Base-by-base conservation (phyloP, 2,329 filamentous ascomycete species). In the Bipolaris gigantea region DNA sequence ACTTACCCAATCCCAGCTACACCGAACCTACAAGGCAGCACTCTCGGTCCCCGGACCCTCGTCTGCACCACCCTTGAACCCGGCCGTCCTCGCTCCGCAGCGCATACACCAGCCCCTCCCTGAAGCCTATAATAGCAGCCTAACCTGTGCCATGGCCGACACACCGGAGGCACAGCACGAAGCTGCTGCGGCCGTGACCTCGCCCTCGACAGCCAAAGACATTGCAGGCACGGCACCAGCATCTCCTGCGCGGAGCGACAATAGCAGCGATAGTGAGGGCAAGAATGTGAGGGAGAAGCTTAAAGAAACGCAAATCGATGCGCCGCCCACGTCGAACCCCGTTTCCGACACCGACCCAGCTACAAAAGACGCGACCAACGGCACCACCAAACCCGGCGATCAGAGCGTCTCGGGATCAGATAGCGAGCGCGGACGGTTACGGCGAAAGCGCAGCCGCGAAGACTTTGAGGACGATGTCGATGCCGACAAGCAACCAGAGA, bases 231-330 rank as follows among this genome's bases (percentile, higher is more conserved):
- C 61, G 16, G 57, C 55, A 21, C 57, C 60, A 34, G 50, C 62
- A 15, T 72, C 72, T 2, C 71, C 70, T 25, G 62, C 70, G 34
- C 68, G 62, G 34, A 75, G 72, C 53, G 78, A 80, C 57, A 74
- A 62, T 55, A 73, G 71, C 60, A 71, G 71, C 52, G 78, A 80
- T 38, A 75, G 73, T 54, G 79, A 80, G 56, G 83, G 86, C 68
- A 80, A 79, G 55, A 83, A 83, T 8, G 81, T 85, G 34, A 76
- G 84, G 53, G 81, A 86, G 67, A 83, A 85, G 71, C 74, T 87
- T 49, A 81, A 84, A 70, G 81, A 86, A 63, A 85, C 84, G 3
- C 79, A 81, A n/a, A 84, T 87, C 51, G 80, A 80, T 35, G 73
- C 77, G 48, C 63, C 66, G 40, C 40, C 61, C 40, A 57, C 58